Conservation (phyloP, 768 basidiomycete species). For the Coprinellus micaceus region DNA sequence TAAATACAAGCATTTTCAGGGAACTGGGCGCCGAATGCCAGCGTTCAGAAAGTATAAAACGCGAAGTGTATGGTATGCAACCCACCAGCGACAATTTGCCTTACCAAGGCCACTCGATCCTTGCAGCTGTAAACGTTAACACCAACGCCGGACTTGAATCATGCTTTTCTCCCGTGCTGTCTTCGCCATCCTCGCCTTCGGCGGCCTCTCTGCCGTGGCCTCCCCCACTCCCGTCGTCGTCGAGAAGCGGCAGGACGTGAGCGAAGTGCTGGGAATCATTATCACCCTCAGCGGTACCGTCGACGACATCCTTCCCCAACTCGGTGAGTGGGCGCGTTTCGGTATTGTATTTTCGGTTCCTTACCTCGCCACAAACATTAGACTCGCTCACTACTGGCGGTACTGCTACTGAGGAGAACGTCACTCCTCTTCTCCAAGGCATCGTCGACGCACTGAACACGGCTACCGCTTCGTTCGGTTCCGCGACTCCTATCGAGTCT, state of each 20-base stretch:
- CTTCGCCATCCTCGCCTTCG: background rate
- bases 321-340: too few species aligned
- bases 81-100: too few species aligned
- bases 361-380: background rate
- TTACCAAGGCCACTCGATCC: too few species aligned
- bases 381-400: background rate
- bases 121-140: background rate
- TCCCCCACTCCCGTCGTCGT: background rate
- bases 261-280: background rate
- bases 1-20: background rate
- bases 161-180: background rate
- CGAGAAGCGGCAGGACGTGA: background rate
- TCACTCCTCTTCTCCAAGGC: slow-evolving; percentile 8
- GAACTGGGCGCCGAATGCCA: background rate
- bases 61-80: background rate
- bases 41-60: background rate
- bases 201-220: background rate
- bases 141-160: background rate
- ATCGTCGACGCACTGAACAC: slow-evolving; percentile 1
- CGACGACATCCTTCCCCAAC: slow-evolving; percentile 7
- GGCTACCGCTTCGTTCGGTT: background rate
- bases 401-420: slow-evolving; percentile 1
- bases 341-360: too few species aligned
- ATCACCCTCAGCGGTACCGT: background rate
- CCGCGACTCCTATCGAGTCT: slow-evolving; percentile 4